These are phyloP conservation scores for Clitoria ternatea DNA, from an alignment of 306 rosid genomes.

Conservation along the genomic window DNA sequence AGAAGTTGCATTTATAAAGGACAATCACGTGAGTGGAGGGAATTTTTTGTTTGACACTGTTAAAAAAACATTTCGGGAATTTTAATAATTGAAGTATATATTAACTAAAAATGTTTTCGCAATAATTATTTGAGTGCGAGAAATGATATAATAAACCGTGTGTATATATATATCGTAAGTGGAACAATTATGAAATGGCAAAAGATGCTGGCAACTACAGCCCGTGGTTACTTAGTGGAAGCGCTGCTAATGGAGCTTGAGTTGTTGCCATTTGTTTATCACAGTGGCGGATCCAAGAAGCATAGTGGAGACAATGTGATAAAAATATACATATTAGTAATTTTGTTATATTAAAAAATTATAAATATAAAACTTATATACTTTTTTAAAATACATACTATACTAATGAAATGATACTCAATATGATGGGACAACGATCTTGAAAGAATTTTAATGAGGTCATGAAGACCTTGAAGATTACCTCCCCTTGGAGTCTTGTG, in stretches of 20 bases:
- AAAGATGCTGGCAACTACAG: not conserved
- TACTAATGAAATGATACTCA: no score
- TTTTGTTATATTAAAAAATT: no score
- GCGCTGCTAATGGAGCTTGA: conserved; percentile 12
- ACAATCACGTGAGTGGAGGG: not conserved
- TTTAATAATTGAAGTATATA: not conserved
- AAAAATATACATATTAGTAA: no score
- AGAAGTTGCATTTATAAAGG: conserved; percentile 25
- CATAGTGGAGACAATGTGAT: no score
- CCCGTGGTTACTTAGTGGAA: conserved; percentile 12
- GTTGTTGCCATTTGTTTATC: not conserved
- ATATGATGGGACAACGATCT: no score
- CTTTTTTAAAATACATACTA: no score
- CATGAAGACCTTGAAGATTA: no score
- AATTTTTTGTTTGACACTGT: not conserved
- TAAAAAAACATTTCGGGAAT: not conserved
- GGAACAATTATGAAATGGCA: conserved; percentile 17
- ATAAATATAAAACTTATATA: no score
- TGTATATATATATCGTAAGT: not conserved
- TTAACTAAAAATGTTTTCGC: not conserved
- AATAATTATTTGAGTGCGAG: not conserved
- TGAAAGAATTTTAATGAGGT: no score
- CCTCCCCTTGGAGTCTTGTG: no score
- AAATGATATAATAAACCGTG: not conserved
- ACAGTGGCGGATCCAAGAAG: no score